Conservation (phyloP, 768 basidiomycete genomes). For the Phanerochaete carnosa region DNA sequence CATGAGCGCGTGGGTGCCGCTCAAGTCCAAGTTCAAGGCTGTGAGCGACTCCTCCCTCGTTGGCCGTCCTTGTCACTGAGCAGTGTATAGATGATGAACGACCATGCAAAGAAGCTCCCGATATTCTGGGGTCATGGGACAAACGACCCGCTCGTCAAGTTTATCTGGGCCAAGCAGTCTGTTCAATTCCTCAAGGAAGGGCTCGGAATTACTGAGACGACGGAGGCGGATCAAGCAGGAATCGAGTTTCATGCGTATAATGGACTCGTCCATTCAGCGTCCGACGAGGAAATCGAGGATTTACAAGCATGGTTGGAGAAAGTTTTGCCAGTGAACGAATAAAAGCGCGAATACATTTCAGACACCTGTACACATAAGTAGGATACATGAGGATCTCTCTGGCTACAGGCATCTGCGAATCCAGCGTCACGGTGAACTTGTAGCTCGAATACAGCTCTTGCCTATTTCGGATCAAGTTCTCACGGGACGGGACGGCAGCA, state of each 20-base stretch:
- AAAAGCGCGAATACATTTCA: not conserved
- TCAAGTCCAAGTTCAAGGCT: slow-evolving; percentile 60
- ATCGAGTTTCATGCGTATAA: slow-evolving; percentile 66
- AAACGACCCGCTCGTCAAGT: slow-evolving; percentile 69
- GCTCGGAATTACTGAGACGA: slow-evolving; percentile 47
- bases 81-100: slow-evolving; percentile 50
- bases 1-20: slow-evolving; percentile 79
- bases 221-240: slow-evolving; percentile 44
- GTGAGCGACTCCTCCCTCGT: slow-evolving; percentile 35
- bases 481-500: not conserved
- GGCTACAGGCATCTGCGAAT: too few relatives aligned
- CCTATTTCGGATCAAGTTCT: not conserved
- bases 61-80: not conserved
- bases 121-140: slow-evolving; percentile 88
- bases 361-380: too few relatives aligned
- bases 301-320: slow-evolving; percentile 59
- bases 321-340: not conserved
- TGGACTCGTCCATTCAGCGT: slow-evolving; percentile 65
- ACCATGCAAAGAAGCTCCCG: slow-evolving; percentile 58
- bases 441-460: not conserved
- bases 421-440: too few relatives aligned
- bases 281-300: slow-evolving; percentile 63
- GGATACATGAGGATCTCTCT: too few relatives aligned
- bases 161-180: slow-evolving; percentile 50
- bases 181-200: slow-evolving; percentile 51